Evolutionary conservation across 768 basidiomycete species (phyloP), one percentile per base, ranked within the genome.

Genomic region (Leccinum barrowsii): DNA sequence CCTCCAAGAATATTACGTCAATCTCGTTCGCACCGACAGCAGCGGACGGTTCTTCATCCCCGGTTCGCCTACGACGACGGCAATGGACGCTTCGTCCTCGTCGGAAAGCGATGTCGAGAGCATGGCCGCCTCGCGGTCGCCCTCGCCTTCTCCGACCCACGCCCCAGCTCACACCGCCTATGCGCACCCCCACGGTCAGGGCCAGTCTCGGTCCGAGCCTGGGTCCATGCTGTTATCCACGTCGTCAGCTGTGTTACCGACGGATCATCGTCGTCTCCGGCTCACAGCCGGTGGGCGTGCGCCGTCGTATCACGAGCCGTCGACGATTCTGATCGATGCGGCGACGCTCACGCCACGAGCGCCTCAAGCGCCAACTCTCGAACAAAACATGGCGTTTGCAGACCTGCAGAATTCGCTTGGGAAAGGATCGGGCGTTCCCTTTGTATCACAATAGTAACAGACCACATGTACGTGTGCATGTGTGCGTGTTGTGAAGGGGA

Each of bases 1-100:
- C 65, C 83, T 97, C 44, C 91, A 97, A 74, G 87, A 92, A 67
- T 98, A 96, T 75, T 97, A 96, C 78, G 80, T 90, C 76, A 96
- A 91, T 70, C 89, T 98, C 69, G 89, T 94, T 58, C 84, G 89
- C 57, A 92, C 92, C 11, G 89, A 95, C 71, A 88, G 84, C 71
- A 75, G 75, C 22, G 85, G 83, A 60, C 74, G 73, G 57, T 90
- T 79, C 67, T 72, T 76, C 60, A 80, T 88, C 66, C 72, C 72
- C 34, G 82, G 83, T 21, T 67, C 77, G 42, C 72, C 67, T 57
- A 48, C 59, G 63, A n/a, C 59, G 46, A 19, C 42, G 19, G 42
- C 42, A 44, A 17, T 44, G 21, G 47, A 48, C 47, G 22, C 22
- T 21, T 48, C 47, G 47, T 48, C 42, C 42, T 19, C 47, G 47